Evolutionary conservation across 2,329 filamentous ascomycete genomes (phyloP).

Genomic region (Fusarium miscanthi): DNA sequence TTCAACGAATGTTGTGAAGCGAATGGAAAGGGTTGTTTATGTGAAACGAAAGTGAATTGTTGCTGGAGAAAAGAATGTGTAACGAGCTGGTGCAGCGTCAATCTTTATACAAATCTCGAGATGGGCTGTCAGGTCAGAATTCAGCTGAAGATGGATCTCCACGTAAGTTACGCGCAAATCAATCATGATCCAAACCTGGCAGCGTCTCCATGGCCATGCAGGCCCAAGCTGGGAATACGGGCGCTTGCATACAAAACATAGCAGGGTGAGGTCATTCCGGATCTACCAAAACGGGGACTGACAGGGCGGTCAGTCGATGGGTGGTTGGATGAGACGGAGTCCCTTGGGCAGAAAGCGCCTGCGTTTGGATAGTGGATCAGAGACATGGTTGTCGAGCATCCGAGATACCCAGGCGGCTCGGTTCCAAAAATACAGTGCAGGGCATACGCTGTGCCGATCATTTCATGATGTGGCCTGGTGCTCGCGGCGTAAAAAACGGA

Average conservation of each 20-base stretch:
- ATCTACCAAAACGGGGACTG: conserved; percentile 6
- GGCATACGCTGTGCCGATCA: conserved; percentile 16
- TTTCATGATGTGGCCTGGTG: conserved; percentile 20
- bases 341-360: conserved; percentile 12
- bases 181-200: conserved; percentile 13
- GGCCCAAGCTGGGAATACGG: conserved; percentile 17
- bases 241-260: conserved; percentile 29
- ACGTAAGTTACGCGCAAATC: conserved; percentile 1
- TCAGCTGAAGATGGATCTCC: background rate
- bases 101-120: conserved; percentile 19
- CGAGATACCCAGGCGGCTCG: conserved; percentile 3
- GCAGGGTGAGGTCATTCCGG: conserved; percentile 28
- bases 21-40: conserved; percentile 10
- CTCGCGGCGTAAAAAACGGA: background rate
- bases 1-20: conserved; percentile 31
- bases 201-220: conserved; percentile 3
- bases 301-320: conserved; percentile 24
- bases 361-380: background rate
- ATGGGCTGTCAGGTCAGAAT: background rate
- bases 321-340: conserved; percentile 19
- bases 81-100: background rate
- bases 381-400: background rate
- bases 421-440: conserved; percentile 15
- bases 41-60: conserved; percentile 27
- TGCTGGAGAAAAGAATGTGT: conserved; percentile 9